Percentiles rank a stretch among this genome's conserved stretches.
These are phyloP conservation scores for Suillus variegatus DNA, from an alignment of 768 basidiomycete genomes.

Conservation along the genomic window DNA sequence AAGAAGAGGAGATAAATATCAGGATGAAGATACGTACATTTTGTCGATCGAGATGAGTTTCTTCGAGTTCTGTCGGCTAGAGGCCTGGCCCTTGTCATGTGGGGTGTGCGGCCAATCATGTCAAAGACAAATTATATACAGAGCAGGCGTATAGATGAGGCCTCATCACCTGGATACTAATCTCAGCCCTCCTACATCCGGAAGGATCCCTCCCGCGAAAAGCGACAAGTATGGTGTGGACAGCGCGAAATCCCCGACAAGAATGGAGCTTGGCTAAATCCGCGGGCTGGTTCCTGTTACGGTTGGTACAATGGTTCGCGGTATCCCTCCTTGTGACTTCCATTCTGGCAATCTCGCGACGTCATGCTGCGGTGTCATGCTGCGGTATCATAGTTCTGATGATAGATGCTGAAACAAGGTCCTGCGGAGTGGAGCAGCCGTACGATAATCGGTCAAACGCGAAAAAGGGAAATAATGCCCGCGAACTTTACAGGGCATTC, in stretches of 20 bases:
- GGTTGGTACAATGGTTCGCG: background rate
- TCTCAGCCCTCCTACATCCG: background rate
- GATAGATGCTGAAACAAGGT: background rate
- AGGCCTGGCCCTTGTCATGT: background rate
- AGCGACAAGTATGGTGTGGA: background rate
- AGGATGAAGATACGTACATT: background rate
- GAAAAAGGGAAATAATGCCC: conserved; percentile 2
- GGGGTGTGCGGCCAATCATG: background rate
- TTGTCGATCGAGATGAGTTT: background rate
- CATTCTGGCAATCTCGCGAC: background rate
- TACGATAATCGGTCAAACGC: background rate
- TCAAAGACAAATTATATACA: background rate
- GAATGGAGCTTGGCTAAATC: background rate
- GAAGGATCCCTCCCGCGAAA: background rate
- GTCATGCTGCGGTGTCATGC: background rate
- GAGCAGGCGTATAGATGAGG: background rate
- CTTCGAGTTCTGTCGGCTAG: background rate
- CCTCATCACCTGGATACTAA: background rate
- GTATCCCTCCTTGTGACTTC: background rate
- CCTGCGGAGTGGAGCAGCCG: background rate
- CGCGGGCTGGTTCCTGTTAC: background rate
- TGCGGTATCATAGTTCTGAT: background rate
- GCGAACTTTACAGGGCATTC: background rate
- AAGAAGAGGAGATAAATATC: background rate
- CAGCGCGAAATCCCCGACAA: background rate